These are phyloP conservation scores for Malus hybrid DNA, from an alignment of 331 rosid genomes.

Conservation along the genomic window DNA sequence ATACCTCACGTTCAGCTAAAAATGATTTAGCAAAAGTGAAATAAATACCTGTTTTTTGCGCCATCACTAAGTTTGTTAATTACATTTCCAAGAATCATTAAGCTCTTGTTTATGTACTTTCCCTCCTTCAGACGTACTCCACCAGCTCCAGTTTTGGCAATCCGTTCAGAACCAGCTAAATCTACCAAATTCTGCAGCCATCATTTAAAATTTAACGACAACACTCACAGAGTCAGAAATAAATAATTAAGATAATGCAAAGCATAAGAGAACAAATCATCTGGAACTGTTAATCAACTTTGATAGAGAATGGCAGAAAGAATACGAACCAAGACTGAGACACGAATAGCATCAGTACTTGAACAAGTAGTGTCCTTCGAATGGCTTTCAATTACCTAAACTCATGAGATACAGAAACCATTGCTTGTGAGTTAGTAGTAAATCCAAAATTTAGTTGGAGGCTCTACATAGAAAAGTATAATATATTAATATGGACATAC, in stretches of 20 bases:
- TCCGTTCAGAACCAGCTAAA: constrained; percentile 93
- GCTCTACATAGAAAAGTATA: not conserved
- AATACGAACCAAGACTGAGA: constrained; percentile 81
- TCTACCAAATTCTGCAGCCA: constrained; percentile 75
- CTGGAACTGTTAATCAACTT: not conserved
- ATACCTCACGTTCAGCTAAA: not conserved
- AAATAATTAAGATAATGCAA: not conserved
- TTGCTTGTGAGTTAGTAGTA: not conserved
- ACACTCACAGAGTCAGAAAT: not conserved
- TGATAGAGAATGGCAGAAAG: not conserved
- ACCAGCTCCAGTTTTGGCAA: constrained; percentile 94
- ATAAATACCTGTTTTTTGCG: constrained; percentile 62
- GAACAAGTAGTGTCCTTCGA: constrained; percentile 46
- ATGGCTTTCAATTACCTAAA: constrained; percentile 89
- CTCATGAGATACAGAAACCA: not conserved
- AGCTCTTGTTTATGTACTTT: constrained; percentile 86
- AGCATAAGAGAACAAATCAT: not conserved
- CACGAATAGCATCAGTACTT: constrained; percentile 65
- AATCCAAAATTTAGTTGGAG: not conserved
- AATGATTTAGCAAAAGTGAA: not conserved
- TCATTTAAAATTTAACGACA: not conserved
- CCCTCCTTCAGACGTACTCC: constrained; percentile 97
- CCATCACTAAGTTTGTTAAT: constrained; percentile 93
- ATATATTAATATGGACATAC: constrained; percentile 24
- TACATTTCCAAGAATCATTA: constrained; percentile 91